Percentiles rank a stretch among this genome's conserved stretches.
These are phyloP conservation scores for Serendipita vermifera DNA, from an alignment of 768 basidiomycete species.

Conservation along the genomic window DNA sequence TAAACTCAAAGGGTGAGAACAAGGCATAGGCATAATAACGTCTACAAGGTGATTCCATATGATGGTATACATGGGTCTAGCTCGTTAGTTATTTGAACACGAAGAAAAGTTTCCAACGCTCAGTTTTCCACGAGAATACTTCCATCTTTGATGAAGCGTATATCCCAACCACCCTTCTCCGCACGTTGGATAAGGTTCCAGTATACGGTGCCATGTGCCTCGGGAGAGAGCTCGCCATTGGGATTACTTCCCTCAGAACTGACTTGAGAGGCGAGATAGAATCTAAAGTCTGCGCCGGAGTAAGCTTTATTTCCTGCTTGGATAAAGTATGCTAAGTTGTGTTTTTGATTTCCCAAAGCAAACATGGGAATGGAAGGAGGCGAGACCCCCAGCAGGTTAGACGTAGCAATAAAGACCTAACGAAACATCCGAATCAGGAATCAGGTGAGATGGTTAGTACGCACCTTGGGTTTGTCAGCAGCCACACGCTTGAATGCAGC, in stretches of 20 bases:
- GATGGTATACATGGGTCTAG: no score
- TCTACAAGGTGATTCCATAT: no score
- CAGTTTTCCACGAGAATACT: not conserved
- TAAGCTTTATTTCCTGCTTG: not conserved
- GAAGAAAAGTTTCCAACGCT: no score
- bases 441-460: not conserved
- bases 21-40: no score
- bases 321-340: conserved; percentile 4
- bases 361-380: not conserved
- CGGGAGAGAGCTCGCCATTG: not conserved
- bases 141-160: conserved; percentile 1
- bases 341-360: not conserved
- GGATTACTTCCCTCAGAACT: not conserved
- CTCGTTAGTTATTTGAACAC: no score
- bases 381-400: conserved; percentile 1
- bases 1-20: no score
- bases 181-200: conserved; percentile 8
- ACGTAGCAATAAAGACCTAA: not conserved
- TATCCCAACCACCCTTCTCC: conserved; percentile 8
- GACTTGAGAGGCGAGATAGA: conserved; percentile 9
- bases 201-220: conserved; percentile 8
- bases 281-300: not conserved
- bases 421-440: no score
- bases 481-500: not conserved
- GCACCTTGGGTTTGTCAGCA: conserved; percentile 6